Base-by-base conservation (phyloP, 192 early-diverging fungal genomes). In the Dispira simplex region DNA sequence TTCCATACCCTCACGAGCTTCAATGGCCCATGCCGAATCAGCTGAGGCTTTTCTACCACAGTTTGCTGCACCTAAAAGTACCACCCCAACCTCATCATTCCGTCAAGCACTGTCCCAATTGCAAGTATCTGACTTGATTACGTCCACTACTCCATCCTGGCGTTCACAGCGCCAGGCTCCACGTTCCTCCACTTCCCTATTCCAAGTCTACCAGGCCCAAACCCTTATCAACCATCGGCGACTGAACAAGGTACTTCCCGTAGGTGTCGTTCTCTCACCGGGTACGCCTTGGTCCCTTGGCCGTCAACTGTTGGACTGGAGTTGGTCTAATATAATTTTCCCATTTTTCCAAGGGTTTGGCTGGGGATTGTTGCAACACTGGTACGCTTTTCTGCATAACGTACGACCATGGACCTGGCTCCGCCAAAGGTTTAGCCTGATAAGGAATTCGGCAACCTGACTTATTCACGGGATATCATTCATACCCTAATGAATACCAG, bases 271-370 rank as follows among this genome's bases (percentile, higher is more conserved):
- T 20, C 51, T 53, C 8, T 18, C 21, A 10, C 10, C 9, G 18
- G 51, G 51, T 26, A n/a, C 18, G 1, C 51, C 51, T 25, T 53
- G 51, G 51, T 53, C 51, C 51, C n/a, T 20, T 20, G 10, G 21
- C 21, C 51, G 18, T 25, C 51, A 53, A 10, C 51, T 53, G 9
- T 11, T 26, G 21, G 18, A 53, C 10, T 26, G 20, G 51, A 20
- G 20, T 26, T 53, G 51, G 51, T 20, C 20, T 11, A 20, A 53
- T 26, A 20, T 53, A 26, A 20, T 53, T 2, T 26, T 53, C n/a
- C 51, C 51, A 26, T 53, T 53, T 53, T 53, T 20, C 18, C 51
- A 53, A 53, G 51, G 51, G 3, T 53, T 53, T 18, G 26, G 51
- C 18, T 53, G 51, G 51, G 51, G 51, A n/a, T 26, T 53, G 51